Percentiles rank a stretch among this genome's conserved stretches.
These are phyloP conservation scores for Fusarium bactridioides DNA, from an alignment of 2,329 filamentous ascomycete species.

Conservation along the genomic window DNA sequence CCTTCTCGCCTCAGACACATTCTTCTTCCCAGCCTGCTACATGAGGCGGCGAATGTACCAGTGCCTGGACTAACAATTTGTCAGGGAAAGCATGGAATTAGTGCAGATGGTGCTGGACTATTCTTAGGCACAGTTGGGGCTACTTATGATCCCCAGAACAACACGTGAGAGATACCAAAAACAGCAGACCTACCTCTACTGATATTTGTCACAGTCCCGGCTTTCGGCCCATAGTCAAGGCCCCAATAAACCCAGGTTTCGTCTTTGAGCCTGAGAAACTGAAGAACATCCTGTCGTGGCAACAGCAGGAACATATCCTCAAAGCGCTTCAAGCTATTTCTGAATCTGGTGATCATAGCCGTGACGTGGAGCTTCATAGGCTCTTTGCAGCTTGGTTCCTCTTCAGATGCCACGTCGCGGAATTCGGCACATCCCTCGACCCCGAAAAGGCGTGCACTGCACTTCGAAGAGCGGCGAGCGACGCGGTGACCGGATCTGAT, in stretches of 20 bases:
- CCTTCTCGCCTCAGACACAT: rapidly evolving
- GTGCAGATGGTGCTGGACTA: background rate
- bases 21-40: too few species aligned
- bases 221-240: background rate
- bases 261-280: background rate
- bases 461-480: background rate
- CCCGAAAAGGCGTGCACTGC: background rate
- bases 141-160: background rate
- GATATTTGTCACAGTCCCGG: background rate
- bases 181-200: background rate
- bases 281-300: background rate
- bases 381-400: background rate
- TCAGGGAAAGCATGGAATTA: background rate
- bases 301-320: background rate
- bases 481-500: background rate
- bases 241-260: background rate
- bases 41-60: too few species aligned
- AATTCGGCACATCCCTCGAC: background rate
- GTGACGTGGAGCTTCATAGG: background rate
- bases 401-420: background rate
- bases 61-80: rapidly evolving
- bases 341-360: background rate
- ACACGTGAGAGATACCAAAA: background rate
- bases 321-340: background rate
- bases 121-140: background rate